Evolutionary conservation across 1,284 basidiomycete genomes (phyloP), one percentile per base, ranked within the genome.

Genomic region (Cryptococcus sp.): DNA sequence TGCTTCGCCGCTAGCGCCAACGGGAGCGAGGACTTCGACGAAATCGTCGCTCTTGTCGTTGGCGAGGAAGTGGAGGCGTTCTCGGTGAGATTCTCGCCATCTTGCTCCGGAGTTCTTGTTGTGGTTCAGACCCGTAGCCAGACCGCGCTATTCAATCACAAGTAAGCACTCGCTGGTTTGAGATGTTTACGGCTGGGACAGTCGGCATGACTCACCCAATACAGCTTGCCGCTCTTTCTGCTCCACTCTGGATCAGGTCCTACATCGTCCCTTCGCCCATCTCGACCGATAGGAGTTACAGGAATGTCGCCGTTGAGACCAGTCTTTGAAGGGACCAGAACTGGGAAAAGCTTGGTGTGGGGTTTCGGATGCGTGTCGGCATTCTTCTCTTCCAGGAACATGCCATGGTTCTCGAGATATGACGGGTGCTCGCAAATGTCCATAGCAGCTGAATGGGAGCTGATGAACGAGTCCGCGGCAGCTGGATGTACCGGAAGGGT

Each of bases 341-440:
- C 71, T 1, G 79, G 79, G 47, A 73, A 71, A 4, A 80, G 68
- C 47, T 76, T 72, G 41, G 75, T 78, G 38, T 57, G 59, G 0
- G 78, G 76, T 56, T 73, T 71, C 3, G 79, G 79, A 48, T 75
- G 72, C 0, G 73, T 69, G 38, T 72, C 60, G 31, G 64, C 63
- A 23, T 70, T 69, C 54, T 78, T 73, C 39, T 62, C 62, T 56
- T 79, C 78, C 46, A 79, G 69, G 31, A 77, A 60, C 73, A 79
- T 79, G 22, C 78, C 78, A 66, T 79, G 78, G 27, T 71, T 75
- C 35, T 75, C 70, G 57, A 79, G 64, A 47, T 78, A 72, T 2
- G 71, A 74, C 0, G 78, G 77, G 60, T 80, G 77, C 42, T 75
- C 56, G 60, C 79, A 80, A 15, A 76, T 74, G 61, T 79, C 69